These are phyloP conservation scores for Leccinum cinnamomeum DNA, from an alignment of 1,284 basidiomycete species.

Conservation along the genomic window DNA sequence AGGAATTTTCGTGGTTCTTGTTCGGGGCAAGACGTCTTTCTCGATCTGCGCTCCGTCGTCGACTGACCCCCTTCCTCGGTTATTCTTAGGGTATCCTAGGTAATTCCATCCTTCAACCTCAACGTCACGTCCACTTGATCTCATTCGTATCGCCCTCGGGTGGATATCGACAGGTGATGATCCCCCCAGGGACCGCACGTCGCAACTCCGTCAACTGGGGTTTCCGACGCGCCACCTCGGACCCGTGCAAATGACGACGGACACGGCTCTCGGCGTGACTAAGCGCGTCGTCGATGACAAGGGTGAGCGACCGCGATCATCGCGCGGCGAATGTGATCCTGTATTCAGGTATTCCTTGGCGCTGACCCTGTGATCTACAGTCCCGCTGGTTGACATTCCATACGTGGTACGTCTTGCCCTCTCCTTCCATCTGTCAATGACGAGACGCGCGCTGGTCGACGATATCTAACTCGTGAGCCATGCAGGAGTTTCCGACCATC, in stretches of 20 bases:
- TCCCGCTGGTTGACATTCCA: slow-evolving; percentile 60
- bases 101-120: slow-evolving; percentile 21
- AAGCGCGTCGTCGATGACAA: slow-evolving; percentile 85
- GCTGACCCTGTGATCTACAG: background rate
- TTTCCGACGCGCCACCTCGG: slow-evolving; percentile 87
- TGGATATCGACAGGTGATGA: slow-evolving; percentile 65
- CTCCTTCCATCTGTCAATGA: background rate
- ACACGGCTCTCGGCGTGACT: slow-evolving; percentile 93
- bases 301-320: slow-evolving; percentile 40
- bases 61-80: background rate
- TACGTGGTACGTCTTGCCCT: slow-evolving; percentile 58
- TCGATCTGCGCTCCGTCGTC: slow-evolving; percentile 3
- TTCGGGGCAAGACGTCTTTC: slow-evolving; percentile 62
- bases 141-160: background rate
- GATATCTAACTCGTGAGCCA: background rate
- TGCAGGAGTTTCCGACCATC: slow-evolving; percentile 84
- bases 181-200: slow-evolving; percentile 86
- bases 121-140: background rate
- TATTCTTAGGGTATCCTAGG: slow-evolving; percentile 61
- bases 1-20: slow-evolving; percentile 81
- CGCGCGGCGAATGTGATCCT: background rate
- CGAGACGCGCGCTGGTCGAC: background rate
- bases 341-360: background rate
- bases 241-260: slow-evolving; percentile 95
- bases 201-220: slow-evolving; percentile 81